These are phyloP conservation scores for Penicillium odoratum DNA, from an alignment of 495 filamentous ascomycete genomes.

Conservation along the genomic window DNA sequence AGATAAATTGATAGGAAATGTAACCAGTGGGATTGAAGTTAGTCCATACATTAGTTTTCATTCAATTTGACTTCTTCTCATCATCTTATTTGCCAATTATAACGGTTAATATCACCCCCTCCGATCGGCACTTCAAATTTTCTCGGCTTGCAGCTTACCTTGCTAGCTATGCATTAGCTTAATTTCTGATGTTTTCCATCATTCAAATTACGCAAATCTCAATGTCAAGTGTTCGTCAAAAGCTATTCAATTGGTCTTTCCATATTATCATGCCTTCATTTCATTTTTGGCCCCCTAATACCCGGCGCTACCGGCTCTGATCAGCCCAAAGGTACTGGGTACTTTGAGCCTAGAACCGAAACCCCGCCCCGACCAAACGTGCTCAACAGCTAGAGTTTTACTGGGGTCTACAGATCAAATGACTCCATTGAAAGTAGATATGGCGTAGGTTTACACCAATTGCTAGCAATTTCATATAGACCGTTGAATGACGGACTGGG, in stretches of 20 bases:
- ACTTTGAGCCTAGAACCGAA: neutral
- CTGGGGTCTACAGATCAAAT: neutral
- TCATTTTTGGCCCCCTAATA: neutral
- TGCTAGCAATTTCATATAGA: neutral
- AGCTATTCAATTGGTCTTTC: neutral
- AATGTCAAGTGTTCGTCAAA: neutral
- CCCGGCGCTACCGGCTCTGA: neutral
- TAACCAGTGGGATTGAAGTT: neutral
- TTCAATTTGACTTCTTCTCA: neutral
- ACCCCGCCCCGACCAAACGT: neutral
- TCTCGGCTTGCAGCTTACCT: neutral
- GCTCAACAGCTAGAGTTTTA: neutral
- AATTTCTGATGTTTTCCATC: neutral
- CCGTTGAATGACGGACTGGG: neutral
- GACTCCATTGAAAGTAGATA: neutral
- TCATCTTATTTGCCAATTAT: neutral
- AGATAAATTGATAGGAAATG: neutral
- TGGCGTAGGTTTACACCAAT: neutral
- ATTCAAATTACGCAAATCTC: neutral
- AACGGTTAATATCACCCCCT: neutral
- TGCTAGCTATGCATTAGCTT: neutral
- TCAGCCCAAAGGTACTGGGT: neutral
- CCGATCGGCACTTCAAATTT: constrained; percentile 1
- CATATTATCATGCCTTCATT: neutral
- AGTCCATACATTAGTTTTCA: neutral